Base-by-base conservation (phyloP, 2,329 filamentous ascomycete species). In the Pseudopithomyces maydicus region DNA sequence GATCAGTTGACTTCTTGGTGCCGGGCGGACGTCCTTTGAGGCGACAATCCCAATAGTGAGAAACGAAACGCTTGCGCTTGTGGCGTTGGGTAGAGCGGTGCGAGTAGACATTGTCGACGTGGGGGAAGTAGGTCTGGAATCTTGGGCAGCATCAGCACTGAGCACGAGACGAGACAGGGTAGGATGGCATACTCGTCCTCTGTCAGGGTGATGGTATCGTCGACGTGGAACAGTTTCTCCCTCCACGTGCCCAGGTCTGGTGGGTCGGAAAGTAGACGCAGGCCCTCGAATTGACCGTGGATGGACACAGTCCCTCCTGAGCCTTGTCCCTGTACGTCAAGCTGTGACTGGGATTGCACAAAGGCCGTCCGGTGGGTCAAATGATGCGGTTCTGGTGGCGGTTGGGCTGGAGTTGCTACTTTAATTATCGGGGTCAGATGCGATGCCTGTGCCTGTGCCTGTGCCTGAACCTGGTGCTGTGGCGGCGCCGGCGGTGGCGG, bases 1-100 rank as follows among this genome's bases (percentile, higher is more conserved):
- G 90, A 66, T 93, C 90, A 45, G 90, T 86, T 0, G 89, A 90
- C 73, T 93, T 92, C 57, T 89, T 88, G 3, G 90, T 93, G 29
- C 90, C 90, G 0, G 90, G 87, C 0, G 90, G 90, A 0, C 90
- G 84, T 22, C 90, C 90, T 76, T 93, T 93, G 69, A 93, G 83
- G 33, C 90, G 85, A 69, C 90, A 94, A 76, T 93, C 90, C 88
- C 89, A 93, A 75, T 93, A 94, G 75, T 92, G 90, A 1, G 89
- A 91, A 53, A 92, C 82, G 64, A 93, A 91, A n/a, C 89, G 88
- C 66, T 91, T 91, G 67, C 88, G 88, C 78, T 93, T 93, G 75
- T 92, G 92, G 52, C 83, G 83, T 72, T 93, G 90, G 2, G 90
- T 92, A 1, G 90, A 92, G 59, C 90, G 88, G 77, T 92, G 90